These are phyloP conservation scores for Raddia distichophylla DNA, from an alignment of 176 grass and related monocot species.

Conservation along the genomic window DNA sequence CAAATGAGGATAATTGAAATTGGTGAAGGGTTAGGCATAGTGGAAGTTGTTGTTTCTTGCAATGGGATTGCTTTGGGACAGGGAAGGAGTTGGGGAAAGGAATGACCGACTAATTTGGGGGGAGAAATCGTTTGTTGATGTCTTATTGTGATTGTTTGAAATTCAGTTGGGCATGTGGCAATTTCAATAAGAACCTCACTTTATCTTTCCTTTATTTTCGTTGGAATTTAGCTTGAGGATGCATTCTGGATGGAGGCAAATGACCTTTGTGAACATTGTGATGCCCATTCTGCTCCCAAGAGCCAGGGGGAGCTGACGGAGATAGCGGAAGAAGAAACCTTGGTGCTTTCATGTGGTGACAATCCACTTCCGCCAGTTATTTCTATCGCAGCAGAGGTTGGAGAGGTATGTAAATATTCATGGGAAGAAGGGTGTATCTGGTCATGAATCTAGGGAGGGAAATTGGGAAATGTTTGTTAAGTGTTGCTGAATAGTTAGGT, in stretches of 20 bases:
- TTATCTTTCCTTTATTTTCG: constrained; percentile 20
- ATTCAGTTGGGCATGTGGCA: not conserved
- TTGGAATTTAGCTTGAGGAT: constrained; percentile 37
- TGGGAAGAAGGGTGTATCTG: not conserved
- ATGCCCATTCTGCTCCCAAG: constrained; percentile 30
- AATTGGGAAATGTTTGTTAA: constrained; percentile 1
- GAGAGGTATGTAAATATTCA: constrained; percentile 39
- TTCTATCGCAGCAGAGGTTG: constrained; percentile 22
- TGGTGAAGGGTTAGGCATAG: not conserved
- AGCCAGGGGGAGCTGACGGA: constrained; percentile 30
- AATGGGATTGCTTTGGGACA: not conserved
- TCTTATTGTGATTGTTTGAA: not conserved
- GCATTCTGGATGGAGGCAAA: constrained; percentile 36
- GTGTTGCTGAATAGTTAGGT: constrained; percentile 6
- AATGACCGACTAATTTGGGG: not conserved
- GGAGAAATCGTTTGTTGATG: not conserved
- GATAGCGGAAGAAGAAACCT: constrained; percentile 23
- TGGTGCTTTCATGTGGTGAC: constrained; percentile 38
- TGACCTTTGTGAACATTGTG: constrained; percentile 27
- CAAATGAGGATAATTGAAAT: not conserved
- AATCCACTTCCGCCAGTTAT: constrained; percentile 37
- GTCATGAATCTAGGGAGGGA: constrained; percentile 6
- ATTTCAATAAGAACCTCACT: not conserved
- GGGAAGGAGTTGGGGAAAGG: not conserved
- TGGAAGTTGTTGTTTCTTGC: not conserved